phyloP scores from a whole-genome alignment of 768 basidiomycete genomes.

The Termitomyces sp. region DNA sequence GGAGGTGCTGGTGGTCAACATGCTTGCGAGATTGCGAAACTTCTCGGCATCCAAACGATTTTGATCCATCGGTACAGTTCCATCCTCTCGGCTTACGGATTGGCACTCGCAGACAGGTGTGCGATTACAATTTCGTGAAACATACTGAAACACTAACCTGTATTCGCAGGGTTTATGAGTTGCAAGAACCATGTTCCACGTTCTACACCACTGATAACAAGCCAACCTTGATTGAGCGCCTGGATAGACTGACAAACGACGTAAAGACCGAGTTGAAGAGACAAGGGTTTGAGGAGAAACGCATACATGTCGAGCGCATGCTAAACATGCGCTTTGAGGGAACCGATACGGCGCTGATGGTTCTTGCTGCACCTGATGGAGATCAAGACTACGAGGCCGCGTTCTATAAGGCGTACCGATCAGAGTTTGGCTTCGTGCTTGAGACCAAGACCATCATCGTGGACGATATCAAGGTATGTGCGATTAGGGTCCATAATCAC shows the following conservation, averaged over 20 bases:
- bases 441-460: conserved; percentile 82
- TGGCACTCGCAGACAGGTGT: conserved; percentile 81
- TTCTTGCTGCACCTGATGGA: conserved; percentile 60
- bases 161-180: conserved; percentile 66
- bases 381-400: conserved; percentile 73
- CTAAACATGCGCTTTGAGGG: conserved; percentile 93
- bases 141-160: neutral
- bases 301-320: conserved; percentile 77
- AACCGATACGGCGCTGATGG: conserved; percentile 91
- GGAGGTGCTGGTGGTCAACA: conserved; percentile 92
- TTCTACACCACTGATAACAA: conserved; percentile 66
- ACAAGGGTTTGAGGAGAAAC: conserved; percentile 77
- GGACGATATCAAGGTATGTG: conserved; percentile 80
- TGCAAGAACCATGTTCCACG: conserved; percentile 86
- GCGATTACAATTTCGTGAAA: conserved; percentile 1
- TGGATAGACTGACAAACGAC: conserved; percentile 63
- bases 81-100: conserved; percentile 89
- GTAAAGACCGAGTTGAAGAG: conserved; percentile 65
- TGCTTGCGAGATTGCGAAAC: conserved; percentile 85
- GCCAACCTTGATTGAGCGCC: conserved; percentile 51
- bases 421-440: conserved; percentile 89
- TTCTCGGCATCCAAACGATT: conserved; percentile 85
- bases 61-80: conserved; percentile 90
- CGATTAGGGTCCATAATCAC: neutral
- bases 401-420: conserved; percentile 77